These are phyloP conservation scores for Dinochytrium kinnereticum DNA, from an alignment of 371 early-diverging fungal genomes.

Conservation along the genomic window DNA sequence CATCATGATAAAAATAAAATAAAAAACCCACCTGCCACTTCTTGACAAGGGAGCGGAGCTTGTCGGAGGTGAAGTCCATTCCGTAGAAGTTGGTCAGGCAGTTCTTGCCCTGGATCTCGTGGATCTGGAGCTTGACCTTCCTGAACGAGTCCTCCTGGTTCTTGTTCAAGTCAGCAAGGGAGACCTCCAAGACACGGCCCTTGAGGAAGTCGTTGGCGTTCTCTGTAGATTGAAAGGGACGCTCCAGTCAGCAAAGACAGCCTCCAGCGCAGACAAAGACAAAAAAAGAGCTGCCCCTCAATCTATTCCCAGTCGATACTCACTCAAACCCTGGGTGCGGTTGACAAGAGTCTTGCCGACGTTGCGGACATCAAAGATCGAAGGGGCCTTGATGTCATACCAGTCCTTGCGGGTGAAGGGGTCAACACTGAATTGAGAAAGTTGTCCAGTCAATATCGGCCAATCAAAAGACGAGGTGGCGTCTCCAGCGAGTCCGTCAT, in stretches of 20 bases:
- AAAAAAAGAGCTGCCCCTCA: background rate
- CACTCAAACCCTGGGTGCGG: slow-evolving; percentile 98
- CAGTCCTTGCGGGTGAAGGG: slow-evolving; percentile 99
- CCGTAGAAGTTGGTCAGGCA: slow-evolving; percentile 99
- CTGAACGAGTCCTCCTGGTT: slow-evolving; percentile 94
- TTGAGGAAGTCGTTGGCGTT: slow-evolving; percentile 96
- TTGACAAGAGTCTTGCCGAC: slow-evolving; percentile 99
- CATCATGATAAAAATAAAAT: too few relatives aligned
- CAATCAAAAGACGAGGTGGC: background rate
- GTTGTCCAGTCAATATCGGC: background rate
- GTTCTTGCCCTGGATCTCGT: slow-evolving; percentile 98
- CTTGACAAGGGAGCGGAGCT: slow-evolving; percentile 99
- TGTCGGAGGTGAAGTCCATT: slow-evolving; percentile 99
- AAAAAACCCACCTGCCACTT: slow-evolving; percentile 98
- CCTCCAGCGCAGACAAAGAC: slow-evolving; percentile 1
- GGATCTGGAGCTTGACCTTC: slow-evolving; percentile 98
- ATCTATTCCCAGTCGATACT: slow-evolving; percentile 35
- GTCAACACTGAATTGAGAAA: slow-evolving; percentile 70
- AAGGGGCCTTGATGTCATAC: slow-evolving; percentile 99
- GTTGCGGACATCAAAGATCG: slow-evolving; percentile 91
- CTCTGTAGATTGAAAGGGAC: slow-evolving; percentile 61
- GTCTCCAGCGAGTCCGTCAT: background rate
- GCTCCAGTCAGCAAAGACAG: background rate
- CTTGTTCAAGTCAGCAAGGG: slow-evolving; percentile 98
- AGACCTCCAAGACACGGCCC: slow-evolving; percentile 98